Evolutionary conservation across 352 stramenopile genomes (phyloP), one percentile per base, ranked within the genome.

Genomic region (Lagenidium giganteum): DNA sequence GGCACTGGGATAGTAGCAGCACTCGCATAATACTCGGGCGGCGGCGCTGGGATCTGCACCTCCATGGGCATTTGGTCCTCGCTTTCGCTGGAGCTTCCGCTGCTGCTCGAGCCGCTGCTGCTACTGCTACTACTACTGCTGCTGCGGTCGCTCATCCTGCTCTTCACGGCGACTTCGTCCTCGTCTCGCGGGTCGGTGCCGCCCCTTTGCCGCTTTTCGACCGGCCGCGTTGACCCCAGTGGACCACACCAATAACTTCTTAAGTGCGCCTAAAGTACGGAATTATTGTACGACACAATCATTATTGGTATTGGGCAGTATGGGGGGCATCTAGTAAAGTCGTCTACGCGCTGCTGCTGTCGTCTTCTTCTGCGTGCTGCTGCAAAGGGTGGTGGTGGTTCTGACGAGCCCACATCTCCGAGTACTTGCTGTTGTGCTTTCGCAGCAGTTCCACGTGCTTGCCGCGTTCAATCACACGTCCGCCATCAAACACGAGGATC

Each of bases 401-500:
- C 52, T 73, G 63, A 14, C 54, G 50, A 4, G 49, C 21, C 54
- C 67, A 70, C 50, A 83, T 67, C 34, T 69, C 54, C 7, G 60
- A 60, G 55, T 87, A 87, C 56, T 74, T 69, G 38, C 68, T 65
- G 17, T 35, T 46, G 4, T 7, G 30, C 17, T 59, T 54, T 27
- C 47, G 45, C 45, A 96, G 61, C 32, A 96, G 57, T 33, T 91
- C 73, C 1, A 72, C 54, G 43, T 96, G 87, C 18, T 59, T 87
- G 11, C 87, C 87, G 22, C 67, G 42, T 48, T 95, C 85, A 3
- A 78, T 54, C 8, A 96, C 64, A 25, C 39, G 40, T 18, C 84
- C 84, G 23, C 77, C 31, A 42, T 90, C 62, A 35, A 95, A 64
- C 11, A 95, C 83, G 42, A 93, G 26, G 48, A 95, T 95, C 56